Conservation (phyloP, 495 filamentous ascomycete species). For the Glonium stellatum region DNA sequence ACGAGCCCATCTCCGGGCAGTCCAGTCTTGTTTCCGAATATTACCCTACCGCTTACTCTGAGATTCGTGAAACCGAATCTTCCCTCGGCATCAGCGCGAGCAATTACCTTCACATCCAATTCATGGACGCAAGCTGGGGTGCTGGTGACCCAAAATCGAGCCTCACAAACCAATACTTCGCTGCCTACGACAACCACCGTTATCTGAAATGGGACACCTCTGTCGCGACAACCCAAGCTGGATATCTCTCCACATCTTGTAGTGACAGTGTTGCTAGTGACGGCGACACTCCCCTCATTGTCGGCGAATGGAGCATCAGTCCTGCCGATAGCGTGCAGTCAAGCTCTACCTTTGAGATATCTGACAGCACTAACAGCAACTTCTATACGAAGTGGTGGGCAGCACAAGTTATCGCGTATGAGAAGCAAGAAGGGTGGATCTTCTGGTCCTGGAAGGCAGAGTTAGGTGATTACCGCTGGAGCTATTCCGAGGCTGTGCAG, state of each 20-base stretch:
- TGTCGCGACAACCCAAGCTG: conserved; percentile 38
- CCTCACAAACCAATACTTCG: conserved; percentile 37
- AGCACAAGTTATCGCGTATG: conserved; percentile 51
- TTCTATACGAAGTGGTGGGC: conserved; percentile 57
- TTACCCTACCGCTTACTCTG: conserved; percentile 44
- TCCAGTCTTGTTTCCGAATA: conserved; percentile 36
- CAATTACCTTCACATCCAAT: conserved; percentile 48
- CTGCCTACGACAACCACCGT: conserved; percentile 48
- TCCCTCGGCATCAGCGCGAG: conserved; percentile 33
- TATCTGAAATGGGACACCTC: conserved; percentile 49
- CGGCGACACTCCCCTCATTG: conserved; percentile 43
- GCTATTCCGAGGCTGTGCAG: conserved; percentile 47
- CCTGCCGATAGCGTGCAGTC: conserved; percentile 42
- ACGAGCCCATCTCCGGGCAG: conserved; percentile 46
- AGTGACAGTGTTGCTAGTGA: conserved; percentile 40
- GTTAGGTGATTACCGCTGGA: conserved; percentile 54
- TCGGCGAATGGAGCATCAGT: conserved; percentile 53
- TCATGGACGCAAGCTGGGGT: conserved; percentile 50
- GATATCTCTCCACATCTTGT: conserved; percentile 47
- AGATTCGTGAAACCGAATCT: conserved; percentile 44
- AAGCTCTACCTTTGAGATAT: conserved; percentile 40
- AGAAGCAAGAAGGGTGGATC: conserved; percentile 53
- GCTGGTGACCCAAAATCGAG: conserved; percentile 44
- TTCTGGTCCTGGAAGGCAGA: conserved; percentile 60
- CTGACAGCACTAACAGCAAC: conserved; percentile 36